phyloP scores from a whole-genome alignment of 2,329 filamentous ascomycete species.

The Botrytis aclada region DNA sequence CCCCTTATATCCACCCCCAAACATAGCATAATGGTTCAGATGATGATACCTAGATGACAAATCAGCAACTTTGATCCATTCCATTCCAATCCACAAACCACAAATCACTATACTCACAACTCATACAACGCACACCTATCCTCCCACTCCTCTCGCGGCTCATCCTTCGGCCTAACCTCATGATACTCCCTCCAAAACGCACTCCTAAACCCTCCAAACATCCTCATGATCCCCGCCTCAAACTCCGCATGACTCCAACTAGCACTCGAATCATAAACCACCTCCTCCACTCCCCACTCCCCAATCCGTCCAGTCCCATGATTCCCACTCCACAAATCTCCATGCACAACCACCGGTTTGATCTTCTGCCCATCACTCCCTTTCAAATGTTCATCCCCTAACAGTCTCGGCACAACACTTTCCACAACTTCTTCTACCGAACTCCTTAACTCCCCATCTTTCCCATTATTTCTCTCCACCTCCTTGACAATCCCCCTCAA shows the following conservation, averaged over 20 bases:
- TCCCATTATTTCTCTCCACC: constrained; percentile 59
- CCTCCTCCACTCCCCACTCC: constrained; percentile 58
- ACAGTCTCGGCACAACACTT: constrained; percentile 70
- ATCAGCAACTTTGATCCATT: constrained; percentile 14
- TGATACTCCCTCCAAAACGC: constrained; percentile 77
- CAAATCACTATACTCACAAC: constrained; percentile 53
- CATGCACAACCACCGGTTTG: constrained; percentile 79
- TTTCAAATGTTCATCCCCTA: constrained; percentile 65
- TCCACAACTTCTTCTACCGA: constrained; percentile 63
- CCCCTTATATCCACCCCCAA: constrained; percentile 73
- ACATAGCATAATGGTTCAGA: constrained; percentile 71
- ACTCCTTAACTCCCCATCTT: constrained; percentile 57
- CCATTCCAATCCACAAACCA: background rate
- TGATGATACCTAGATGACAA: constrained; percentile 68
- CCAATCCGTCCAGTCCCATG: constrained; percentile 62
- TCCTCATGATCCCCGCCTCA: constrained; percentile 89
- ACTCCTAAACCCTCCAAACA: constrained; percentile 85
- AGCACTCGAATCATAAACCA: constrained; percentile 78
- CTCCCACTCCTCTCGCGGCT: constrained; percentile 79
- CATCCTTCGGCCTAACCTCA: constrained; percentile 69
- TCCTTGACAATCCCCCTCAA: constrained; percentile 61
- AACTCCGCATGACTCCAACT: constrained; percentile 88
- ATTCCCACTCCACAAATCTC: constrained; percentile 93
- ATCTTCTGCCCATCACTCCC: constrained; percentile 50
- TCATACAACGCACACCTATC: constrained; percentile 81